Evolutionary conservation across 257 asterid species (phyloP).

Genomic region (Craterostigma plantagineum): DNA sequence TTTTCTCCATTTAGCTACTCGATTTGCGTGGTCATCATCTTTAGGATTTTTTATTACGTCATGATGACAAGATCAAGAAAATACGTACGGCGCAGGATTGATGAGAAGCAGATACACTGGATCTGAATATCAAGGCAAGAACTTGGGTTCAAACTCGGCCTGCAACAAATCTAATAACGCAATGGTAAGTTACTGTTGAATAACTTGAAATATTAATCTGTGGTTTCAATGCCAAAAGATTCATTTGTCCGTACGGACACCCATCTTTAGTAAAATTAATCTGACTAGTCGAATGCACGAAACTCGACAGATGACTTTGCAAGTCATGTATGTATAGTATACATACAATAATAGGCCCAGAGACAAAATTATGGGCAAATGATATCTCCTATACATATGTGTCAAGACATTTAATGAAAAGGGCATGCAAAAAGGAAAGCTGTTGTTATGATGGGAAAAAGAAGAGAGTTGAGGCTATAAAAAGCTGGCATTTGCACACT

Average conservation of each 20-base stretch:
- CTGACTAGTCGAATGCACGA: conserved; percentile 5
- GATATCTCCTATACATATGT: conserved; percentile 9
- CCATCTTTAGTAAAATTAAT: conserved; percentile 1
- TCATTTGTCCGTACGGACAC: not conserved
- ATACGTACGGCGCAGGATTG: too few species aligned
- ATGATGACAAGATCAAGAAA: too few species aligned
- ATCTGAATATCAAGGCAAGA: too few species aligned
- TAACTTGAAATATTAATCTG: too few species aligned
- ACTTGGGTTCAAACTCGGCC: not conserved
- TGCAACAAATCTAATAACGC: not conserved
- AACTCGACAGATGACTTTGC: conserved; percentile 9
- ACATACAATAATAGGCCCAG: conserved; percentile 11
- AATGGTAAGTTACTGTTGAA: too few species aligned
- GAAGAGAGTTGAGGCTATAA: conserved; percentile 15
- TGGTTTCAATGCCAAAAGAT: too few species aligned
- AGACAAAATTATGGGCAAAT: conserved; percentile 24
- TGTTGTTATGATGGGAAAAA: conserved; percentile 28
- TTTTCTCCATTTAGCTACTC: not conserved
- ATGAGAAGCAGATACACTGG: too few species aligned
- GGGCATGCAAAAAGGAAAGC: conserved; percentile 3
- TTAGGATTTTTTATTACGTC: too few species aligned
- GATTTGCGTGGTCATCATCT: not conserved
- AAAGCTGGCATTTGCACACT: conserved; percentile 25
- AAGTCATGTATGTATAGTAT: conserved; percentile 7
- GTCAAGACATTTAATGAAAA: conserved; percentile 13